Conservation (phyloP, 176 grass and related monocot species). For the Phoenix roebelenii region DNA sequence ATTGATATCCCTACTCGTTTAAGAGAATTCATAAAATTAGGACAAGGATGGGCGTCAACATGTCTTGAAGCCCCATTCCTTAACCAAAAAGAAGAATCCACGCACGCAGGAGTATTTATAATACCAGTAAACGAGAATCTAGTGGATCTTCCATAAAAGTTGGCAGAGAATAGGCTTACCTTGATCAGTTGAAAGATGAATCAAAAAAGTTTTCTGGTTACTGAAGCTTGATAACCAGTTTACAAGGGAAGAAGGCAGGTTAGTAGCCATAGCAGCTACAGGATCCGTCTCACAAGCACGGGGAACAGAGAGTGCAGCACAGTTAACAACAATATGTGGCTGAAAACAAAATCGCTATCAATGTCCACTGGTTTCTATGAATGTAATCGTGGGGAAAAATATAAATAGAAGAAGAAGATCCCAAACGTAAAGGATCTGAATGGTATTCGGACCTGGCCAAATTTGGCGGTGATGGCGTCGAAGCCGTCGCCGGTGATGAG, state of each 20-base stretch:
- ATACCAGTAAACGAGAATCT: too few species aligned
- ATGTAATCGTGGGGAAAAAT: neutral
- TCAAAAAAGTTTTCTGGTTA: conserved; percentile 36
- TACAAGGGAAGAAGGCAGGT: conserved; percentile 59
- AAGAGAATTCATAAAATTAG: too few species aligned
- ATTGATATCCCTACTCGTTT: too few species aligned
- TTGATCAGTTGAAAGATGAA: conserved; percentile 97
- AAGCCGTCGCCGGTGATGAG: conserved; percentile 55
- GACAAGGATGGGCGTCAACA: too few species aligned
- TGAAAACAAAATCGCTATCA: conserved; percentile 15
- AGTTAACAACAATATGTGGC: conserved; percentile 82
- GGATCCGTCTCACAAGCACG: conserved; percentile 71
- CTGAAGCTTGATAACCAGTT: conserved; percentile 47
- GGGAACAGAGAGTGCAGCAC: conserved; percentile 73
- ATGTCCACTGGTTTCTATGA: neutral
- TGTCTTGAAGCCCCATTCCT: too few species aligned
- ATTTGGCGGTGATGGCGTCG: conserved; percentile 31
- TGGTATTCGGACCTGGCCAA: conserved; percentile 47
- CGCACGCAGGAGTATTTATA: too few species aligned
- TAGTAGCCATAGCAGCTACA: conserved; percentile 57
- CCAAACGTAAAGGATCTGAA: too few species aligned
- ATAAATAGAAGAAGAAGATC: too few species aligned
- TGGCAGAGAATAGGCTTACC: conserved; percentile 17
- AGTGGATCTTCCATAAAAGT: too few species aligned
- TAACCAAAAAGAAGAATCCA: too few species aligned